These are phyloP conservation scores for Lodderomyces jiufengensis DNA, from an alignment of 1,139 yeast genomes.

Conservation along the genomic window DNA sequence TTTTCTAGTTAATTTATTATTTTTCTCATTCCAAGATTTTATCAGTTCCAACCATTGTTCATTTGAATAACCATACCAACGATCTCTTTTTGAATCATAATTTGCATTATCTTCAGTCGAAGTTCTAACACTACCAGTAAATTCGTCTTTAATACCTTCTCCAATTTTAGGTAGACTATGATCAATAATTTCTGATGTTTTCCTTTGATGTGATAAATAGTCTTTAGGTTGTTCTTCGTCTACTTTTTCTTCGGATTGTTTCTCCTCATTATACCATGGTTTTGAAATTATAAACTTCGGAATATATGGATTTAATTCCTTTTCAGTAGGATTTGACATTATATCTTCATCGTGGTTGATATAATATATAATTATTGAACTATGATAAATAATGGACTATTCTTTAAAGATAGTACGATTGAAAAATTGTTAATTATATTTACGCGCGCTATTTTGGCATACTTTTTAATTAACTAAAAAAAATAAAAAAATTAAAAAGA, in stretches of 20 bases:
- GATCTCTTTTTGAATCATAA: constrained; percentile 69
- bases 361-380: too few relatives aligned
- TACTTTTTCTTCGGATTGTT: constrained; percentile 1
- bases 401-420: too few relatives aligned
- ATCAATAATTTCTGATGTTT: constrained; percentile 22
- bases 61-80: constrained; percentile 73
- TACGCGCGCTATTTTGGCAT: too few relatives aligned
- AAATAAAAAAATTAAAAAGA: neutral
- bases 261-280: constrained; percentile 27
- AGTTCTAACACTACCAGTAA: constrained; percentile 13
- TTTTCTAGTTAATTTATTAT: constrained; percentile 14
- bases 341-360: neutral
- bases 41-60: constrained; percentile 55
- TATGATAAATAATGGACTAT: too few relatives aligned
- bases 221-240: constrained; percentile 16
- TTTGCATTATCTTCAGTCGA: constrained; percentile 34
- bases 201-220: constrained; percentile 25
- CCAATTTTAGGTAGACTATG: constrained; percentile 32
- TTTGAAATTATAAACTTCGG: constrained; percentile 30
- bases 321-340: constrained; percentile 12
- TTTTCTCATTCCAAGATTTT: constrained; percentile 40
- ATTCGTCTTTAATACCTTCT: constrained; percentile 32
- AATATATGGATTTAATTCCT: constrained; percentile 19
- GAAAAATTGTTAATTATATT: too few relatives aligned
- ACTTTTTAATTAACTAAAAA: too few relatives aligned